A percentile compares a stretch with the other conserved stretches of the same genome.
Evolutionary conservation across 225 moss, liverwort and hornwort species (phyloP).

Genomic region (Physcomitrellopsis africana): DNA sequence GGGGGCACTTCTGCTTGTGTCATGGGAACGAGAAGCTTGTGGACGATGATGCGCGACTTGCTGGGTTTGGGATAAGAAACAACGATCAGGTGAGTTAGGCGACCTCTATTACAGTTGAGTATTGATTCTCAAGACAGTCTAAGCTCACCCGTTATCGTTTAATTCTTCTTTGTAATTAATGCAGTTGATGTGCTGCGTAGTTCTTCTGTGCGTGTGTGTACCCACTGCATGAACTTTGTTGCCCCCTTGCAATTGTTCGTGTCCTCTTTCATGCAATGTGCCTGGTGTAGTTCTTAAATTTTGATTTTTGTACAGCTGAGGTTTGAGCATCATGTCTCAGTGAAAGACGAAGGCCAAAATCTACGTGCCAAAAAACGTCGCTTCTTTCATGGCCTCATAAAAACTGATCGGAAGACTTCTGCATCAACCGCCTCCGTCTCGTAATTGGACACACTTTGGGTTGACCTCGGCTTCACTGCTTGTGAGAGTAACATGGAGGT

Average conservation of each 20-base stretch:
- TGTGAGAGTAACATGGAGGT: no score
- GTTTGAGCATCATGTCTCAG: slow-evolving; percentile 48
- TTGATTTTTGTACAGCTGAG: slow-evolving; percentile 40
- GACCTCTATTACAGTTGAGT: not conserved
- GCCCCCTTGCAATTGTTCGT: not conserved
- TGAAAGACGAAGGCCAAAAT: slow-evolving; percentile 52
- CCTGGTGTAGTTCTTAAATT: not conserved
- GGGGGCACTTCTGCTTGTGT: slow-evolving; percentile 66
- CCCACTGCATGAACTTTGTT: not conserved
- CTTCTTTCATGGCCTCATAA: slow-evolving; percentile 67
- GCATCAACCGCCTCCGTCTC: no score
- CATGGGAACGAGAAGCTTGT: slow-evolving; percentile 58
- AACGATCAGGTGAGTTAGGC: slow-evolving; percentile 51
- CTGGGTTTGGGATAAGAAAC: slow-evolving; percentile 56
- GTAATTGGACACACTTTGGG: no score
- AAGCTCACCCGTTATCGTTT: not conserved
- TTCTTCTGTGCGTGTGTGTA: not conserved
- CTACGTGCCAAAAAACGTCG: slow-evolving; percentile 58
- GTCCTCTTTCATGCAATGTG: not conserved
- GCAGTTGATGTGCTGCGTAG: not conserved
- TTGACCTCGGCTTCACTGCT: no score
- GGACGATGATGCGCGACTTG: slow-evolving; percentile 43
- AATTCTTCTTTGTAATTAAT: not conserved
- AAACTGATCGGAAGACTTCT: not conserved
- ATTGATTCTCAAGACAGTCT: not conserved